Percentiles rank a stretch among this genome's conserved stretches.
Conservation (phyloP, 2,329 filamentous ascomycete species). For the Penicillium sp. region DNA sequence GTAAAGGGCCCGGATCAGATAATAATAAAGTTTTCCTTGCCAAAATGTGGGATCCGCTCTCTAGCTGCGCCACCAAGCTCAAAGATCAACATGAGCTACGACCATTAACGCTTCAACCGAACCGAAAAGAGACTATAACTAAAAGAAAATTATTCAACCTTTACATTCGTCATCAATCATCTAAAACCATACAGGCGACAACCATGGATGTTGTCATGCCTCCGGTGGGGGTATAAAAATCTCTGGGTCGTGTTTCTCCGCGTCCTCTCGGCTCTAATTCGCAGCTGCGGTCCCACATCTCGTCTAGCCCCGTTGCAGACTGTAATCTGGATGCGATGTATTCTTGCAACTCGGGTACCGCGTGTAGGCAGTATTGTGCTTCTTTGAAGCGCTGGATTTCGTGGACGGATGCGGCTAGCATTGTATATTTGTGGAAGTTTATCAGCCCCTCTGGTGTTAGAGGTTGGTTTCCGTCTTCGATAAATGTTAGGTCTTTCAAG, state of each 20-base stretch:
- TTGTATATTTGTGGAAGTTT: conserved; percentile 29
- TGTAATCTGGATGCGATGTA: conserved; percentile 79
- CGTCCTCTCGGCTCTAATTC: conserved; percentile 85
- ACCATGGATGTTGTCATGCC: conserved; percentile 15
- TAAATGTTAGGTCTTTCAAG: conserved; percentile 91
- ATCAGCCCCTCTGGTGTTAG: conserved; percentile 90
- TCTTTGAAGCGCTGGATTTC: conserved; percentile 90
- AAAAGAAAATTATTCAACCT: not conserved
- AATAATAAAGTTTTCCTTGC: not conserved
- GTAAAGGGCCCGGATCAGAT: not conserved
- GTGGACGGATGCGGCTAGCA: conserved; percentile 20
- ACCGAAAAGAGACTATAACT: not conserved
- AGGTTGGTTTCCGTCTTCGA: conserved; percentile 91
- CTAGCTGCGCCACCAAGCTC: not conserved
- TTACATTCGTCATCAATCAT: conserved; percentile 5
- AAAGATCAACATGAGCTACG: not conserved
- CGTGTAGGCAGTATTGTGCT: conserved; percentile 80
- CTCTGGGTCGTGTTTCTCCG: conserved; percentile 59
- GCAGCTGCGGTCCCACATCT: conserved; percentile 96
- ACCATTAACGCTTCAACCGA: not conserved
- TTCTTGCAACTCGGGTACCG: conserved; percentile 85
- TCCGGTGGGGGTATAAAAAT: conserved; percentile 12
- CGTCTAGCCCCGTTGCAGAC: conserved; percentile 84
- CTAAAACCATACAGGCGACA: conserved; percentile 13
- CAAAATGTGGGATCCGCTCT: not conserved